These are phyloP conservation scores for Silene noctiflora DNA, from an alignment of 179 eudicot species.

Conservation along the genomic window DNA sequence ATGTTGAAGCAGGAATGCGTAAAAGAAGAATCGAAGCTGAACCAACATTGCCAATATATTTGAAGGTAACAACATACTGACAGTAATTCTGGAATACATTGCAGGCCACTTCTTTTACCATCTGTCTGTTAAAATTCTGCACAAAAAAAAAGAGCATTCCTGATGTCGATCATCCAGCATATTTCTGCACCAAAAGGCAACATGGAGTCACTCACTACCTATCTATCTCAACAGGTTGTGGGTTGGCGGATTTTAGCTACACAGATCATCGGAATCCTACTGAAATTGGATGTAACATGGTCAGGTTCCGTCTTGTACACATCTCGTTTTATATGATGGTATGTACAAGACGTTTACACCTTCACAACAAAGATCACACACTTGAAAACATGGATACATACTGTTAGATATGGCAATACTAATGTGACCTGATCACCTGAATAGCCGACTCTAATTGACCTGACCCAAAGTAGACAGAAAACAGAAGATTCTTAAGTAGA, in stretches of 20 bases:
- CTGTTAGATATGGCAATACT: not conserved
- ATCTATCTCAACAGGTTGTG: slow-evolving; percentile 54
- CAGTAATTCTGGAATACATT: not conserved
- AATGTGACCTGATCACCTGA: not conserved
- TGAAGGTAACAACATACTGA: slow-evolving; percentile 55
- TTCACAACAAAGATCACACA: not conserved
- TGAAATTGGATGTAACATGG: slow-evolving; percentile 45
- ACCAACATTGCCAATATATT: slow-evolving; percentile 76
- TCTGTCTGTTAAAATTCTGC: slow-evolving; percentile 8
- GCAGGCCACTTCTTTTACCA: slow-evolving; percentile 15
- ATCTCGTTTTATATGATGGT: slow-evolving; percentile 45
- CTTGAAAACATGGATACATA: not conserved
- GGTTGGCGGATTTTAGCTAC: slow-evolving; percentile 40
- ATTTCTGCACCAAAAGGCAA: slow-evolving; percentile 14
- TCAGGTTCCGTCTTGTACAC: slow-evolving; percentile 79
- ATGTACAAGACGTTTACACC: slow-evolving; percentile 53
- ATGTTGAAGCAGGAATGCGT: slow-evolving; percentile 67
- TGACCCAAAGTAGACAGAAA: too few relatives aligned
- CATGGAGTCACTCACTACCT: slow-evolving; percentile 36
- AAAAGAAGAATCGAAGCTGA: slow-evolving; percentile 63
- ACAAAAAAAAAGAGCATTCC: not conserved
- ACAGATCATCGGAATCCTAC: slow-evolving; percentile 38
- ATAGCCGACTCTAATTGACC: too few relatives aligned
- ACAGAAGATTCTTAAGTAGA: too few relatives aligned
- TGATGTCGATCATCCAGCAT: slow-evolving; percentile 26